These are phyloP conservation scores for Xylaria sp. DNA, from an alignment of 2,329 filamentous ascomycete genomes.

Conservation along the genomic window DNA sequence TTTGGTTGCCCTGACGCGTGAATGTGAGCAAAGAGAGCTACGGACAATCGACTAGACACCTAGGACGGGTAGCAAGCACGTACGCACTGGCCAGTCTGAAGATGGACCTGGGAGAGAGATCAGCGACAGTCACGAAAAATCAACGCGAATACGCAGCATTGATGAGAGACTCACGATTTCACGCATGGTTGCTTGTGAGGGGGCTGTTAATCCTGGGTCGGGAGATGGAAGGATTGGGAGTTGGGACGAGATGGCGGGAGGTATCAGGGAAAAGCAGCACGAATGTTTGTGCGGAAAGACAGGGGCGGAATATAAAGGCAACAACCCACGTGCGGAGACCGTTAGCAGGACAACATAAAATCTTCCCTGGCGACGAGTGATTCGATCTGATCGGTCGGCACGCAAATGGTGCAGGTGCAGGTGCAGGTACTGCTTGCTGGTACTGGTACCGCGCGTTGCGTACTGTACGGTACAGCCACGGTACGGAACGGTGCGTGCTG, in stretches of 20 bases:
- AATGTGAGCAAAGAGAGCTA: neutral
- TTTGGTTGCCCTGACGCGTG: constrained; percentile 84
- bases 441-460: too few relatives aligned
- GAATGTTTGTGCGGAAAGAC: neutral
- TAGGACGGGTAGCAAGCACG: constrained; percentile 36
- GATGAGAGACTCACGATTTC: neutral
- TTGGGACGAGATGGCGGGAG: neutral
- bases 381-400: too few relatives aligned
- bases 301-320: neutral
- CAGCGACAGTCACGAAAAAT: neutral
- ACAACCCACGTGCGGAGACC: neutral
- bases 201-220: neutral
- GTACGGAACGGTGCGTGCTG: too few relatives aligned
- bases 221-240: neutral
- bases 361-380: neutral
- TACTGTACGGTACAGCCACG: too few relatives aligned
- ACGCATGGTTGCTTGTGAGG: neutral
- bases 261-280: neutral
- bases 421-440: too few relatives aligned
- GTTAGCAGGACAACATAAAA: neutral
- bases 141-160: neutral
- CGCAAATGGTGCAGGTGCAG: too few relatives aligned
- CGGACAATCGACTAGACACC: constrained; percentile 9
- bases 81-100: constrained; percentile 99
- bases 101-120: constrained; percentile 69